Evolutionary conservation across 164 flowering plant species (phyloP), one percentile per base, ranked within the genome.

Genomic region (Magnolia kwangsiensis): DNA sequence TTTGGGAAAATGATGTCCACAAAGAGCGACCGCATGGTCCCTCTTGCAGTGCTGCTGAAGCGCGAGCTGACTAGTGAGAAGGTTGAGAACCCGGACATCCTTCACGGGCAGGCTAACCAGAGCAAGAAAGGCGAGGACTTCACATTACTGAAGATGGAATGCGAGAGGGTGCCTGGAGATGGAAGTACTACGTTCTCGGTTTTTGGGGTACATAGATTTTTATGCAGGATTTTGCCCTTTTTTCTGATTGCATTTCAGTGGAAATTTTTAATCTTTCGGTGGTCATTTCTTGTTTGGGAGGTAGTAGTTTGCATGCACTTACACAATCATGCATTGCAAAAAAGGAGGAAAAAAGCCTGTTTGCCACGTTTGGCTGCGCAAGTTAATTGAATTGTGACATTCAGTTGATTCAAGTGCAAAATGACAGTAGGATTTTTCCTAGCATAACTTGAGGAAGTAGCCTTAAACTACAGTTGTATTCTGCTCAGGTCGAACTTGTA

Each of bases 121-220:
- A 91, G 94, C 87, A 96, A 96, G 91, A 96, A 96, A 80, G 98
- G 98, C 27, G 99, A 96, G 85, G 99, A 96, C 67, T 93, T 85
- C 50, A 93, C 95, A 0, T 76, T 96, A 45, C 67, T 88, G 61
- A 93, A 96, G 86, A 87, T 92, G 1, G 98, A 90, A 76, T 92
- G 98, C 73, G 87, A 96, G 73, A 83, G 97, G 27, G 73, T 87
- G 6, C 82, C 88, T 20, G 98, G 93, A 31, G 97, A 95, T 86
- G 98, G 95, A 8, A 80, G 85, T 68, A 81, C 93, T 58, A 92
- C 98, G 0, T 96, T 87, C 83, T 90, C 95, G 13, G 97, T 91
- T 78, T 96, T 89, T 67, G 99, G 85, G 87, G 99, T 95, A 90
- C 16, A 45, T 68, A 11, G 45, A 19, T 37, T 68, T 68, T 7